A percentile compares a stretch with the other conserved stretches of the same genome.
Conservation (phyloP, 176 grass and related monocot genomes). For the Hordeum vulgare region DNA sequence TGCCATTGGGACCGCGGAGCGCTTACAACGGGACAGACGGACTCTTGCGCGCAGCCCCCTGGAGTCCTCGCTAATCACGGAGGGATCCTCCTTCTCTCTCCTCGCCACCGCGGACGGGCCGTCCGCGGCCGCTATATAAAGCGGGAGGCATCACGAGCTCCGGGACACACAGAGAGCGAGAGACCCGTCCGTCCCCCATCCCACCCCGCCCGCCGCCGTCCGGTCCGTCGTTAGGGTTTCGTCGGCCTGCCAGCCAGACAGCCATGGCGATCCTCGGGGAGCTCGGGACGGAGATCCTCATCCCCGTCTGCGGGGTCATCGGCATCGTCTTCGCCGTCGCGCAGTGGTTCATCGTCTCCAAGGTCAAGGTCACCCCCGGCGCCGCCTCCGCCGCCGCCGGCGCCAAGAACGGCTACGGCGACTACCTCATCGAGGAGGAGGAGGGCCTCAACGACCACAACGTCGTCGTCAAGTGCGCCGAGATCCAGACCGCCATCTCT, state of each 20-base stretch:
- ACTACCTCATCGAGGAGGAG: conserved; percentile 90
- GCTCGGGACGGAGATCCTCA: conserved; percentile 59
- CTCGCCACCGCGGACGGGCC: background rate
- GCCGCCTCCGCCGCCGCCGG: conserved; percentile 22
- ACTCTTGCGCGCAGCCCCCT: background rate
- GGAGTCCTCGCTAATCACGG: accelerated
- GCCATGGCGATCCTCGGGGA: conserved; percentile 69
- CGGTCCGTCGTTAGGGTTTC: conserved; percentile 33
- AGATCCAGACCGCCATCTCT: conserved; percentile 80
- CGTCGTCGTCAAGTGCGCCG: conserved; percentile 81
- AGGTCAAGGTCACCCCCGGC: conserved; percentile 63
- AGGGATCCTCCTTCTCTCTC: background rate
- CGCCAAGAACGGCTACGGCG: conserved; percentile 51
- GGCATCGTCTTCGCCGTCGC: conserved; percentile 70
- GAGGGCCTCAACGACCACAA: conserved; percentile 94
- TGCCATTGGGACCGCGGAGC: background rate
- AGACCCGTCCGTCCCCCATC: background rate
- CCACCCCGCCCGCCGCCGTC: background rate
- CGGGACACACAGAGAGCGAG: background rate
- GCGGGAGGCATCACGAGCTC: background rate
- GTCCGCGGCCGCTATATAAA: conserved; percentile 17
- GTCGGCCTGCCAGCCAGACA: background rate
- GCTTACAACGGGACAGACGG: no score
- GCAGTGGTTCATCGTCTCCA: conserved; percentile 74
- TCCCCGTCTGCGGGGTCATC: conserved; percentile 48